These are phyloP conservation scores for Cylindrotheca closterium DNA, from an alignment of 108 stramenopile genomes.

Conservation along the genomic window DNA sequence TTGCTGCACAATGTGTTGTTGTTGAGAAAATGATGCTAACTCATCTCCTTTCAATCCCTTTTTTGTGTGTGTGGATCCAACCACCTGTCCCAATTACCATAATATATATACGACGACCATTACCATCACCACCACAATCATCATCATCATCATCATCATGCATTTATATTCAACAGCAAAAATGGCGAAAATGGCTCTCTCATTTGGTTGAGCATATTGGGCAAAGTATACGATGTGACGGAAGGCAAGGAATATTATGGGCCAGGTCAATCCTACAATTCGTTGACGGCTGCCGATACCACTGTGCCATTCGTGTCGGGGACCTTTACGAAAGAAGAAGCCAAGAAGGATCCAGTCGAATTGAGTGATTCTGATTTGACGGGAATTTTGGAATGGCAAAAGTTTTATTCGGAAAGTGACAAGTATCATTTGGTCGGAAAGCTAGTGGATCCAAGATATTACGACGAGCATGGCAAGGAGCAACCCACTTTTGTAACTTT, in stretches of 20 bases:
- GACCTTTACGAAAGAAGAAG: constrained; percentile 63
- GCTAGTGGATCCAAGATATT: constrained; percentile 49
- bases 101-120: no score
- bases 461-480: constrained; percentile 41
- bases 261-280: constrained; percentile 41
- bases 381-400: constrained; percentile 32
- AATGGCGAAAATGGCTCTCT: constrained; percentile 14
- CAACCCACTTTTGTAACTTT: not conserved
- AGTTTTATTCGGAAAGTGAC: constrained; percentile 62
- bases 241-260: constrained; percentile 60
- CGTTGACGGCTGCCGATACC: constrained; percentile 48
- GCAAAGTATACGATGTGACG: constrained; percentile 82
- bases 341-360: constrained; percentile 36
- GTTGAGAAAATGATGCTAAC: no score
- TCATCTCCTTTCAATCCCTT: no score
- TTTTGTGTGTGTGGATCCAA: no score
- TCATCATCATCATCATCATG: no score
- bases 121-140: no score
- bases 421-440: constrained; percentile 56
- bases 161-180: constrained; percentile 19
- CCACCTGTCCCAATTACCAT: no score
- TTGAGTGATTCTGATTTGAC: constrained; percentile 39
- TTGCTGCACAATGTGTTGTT: no score
- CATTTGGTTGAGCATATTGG: constrained; percentile 73
- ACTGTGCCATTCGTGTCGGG: constrained; percentile 52